Evolutionary conservation across 257 asterid species (phyloP), one percentile per base, ranked within the genome.

Genomic region (Primulina huaijiensis): DNA sequence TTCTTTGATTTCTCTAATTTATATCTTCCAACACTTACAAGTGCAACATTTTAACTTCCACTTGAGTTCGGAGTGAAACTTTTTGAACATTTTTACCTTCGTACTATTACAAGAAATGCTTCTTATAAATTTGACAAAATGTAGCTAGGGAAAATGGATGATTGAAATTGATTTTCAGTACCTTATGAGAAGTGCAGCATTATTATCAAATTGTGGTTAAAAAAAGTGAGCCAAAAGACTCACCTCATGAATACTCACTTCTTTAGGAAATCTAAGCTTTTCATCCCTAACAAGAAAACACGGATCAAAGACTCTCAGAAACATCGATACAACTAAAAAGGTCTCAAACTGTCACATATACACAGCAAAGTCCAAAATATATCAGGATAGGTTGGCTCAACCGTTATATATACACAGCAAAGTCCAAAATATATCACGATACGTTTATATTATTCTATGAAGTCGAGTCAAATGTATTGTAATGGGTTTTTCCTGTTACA

Each of bases 191-290:
- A 64, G 67, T 52, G 11, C 12, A 60, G 61, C 46, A 65, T 50
- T 27, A 25, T 31, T 29, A 55, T 58, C 62, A 52, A 56, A 59
- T n/a, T 6, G 65, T 56, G 61, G 19, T 68, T 65, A 14, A 8
- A 43, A 38, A n/a, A 4, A 57, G 30, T 34, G 52, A 72, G 68
- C 55, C 16, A 38, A 74, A 72, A 63, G 69, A 60, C 76, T 72
- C 68, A 88, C 97, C 97, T 91, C 95, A 72, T 87, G 95, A 76
- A 79, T 79, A 74, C 82, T 85, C 75, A 83, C 79, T 19, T 35
- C 85, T 73, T 82, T 88, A 43, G 94, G 93, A 75, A 92, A 83
- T 33, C 64, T 65, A 37, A 92, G 95, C 75, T 83, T 92, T 79
- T 89, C 93, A 65, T 86, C 92, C 97, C 97, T 90, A 60, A 68